These are phyloP conservation scores for Priceomyces haplophilus DNA, from an alignment of 805 yeast genomes.

Conservation along the genomic window DNA sequence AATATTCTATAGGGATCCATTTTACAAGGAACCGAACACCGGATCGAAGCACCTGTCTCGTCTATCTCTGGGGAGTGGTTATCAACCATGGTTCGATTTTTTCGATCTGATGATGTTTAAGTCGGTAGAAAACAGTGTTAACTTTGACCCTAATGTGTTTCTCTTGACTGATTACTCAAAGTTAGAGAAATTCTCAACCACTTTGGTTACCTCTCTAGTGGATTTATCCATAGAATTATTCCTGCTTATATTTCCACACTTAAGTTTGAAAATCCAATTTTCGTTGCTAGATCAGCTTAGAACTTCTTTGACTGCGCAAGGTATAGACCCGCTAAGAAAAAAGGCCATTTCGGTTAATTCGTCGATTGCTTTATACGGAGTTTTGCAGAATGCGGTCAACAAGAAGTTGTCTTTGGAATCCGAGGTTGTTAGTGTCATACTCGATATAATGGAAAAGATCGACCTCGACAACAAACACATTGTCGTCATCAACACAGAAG, in stretches of 20 bases:
- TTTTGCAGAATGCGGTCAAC: conserved; percentile 23
- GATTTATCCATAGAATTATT: conserved; percentile 79
- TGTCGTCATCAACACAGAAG: conserved; percentile 49
- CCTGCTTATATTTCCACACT: conserved; percentile 62
- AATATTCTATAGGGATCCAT: conserved; percentile 7
- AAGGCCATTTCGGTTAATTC: conserved; percentile 59
- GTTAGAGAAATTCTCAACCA: conserved; percentile 22
- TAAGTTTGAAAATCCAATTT: conserved; percentile 77
- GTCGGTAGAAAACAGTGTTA: conserved; percentile 25
- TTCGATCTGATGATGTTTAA: conserved; percentile 25
- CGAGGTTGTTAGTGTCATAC: conserved; percentile 40
- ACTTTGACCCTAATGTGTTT: conserved; percentile 30
- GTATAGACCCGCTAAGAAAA: conserved; percentile 29
- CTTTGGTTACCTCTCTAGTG: conserved; percentile 44
- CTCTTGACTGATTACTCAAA: conserved; percentile 26
- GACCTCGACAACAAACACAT: conserved; percentile 39
- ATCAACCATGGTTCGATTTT: conserved; percentile 28
- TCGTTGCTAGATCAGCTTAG: conserved; percentile 82
- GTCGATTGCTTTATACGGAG: conserved; percentile 61
- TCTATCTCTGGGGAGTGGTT: conserved; percentile 5
- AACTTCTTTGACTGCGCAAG: conserved; percentile 41
- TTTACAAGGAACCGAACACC: conserved; percentile 6
- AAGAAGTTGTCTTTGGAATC: conserved; percentile 22
- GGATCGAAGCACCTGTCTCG: conserved; percentile 1
- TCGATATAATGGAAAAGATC: conserved; percentile 50